These are phyloP conservation scores for Solanum gandarillasii DNA, from an alignment of 257 asterid species.

Conservation along the genomic window DNA sequence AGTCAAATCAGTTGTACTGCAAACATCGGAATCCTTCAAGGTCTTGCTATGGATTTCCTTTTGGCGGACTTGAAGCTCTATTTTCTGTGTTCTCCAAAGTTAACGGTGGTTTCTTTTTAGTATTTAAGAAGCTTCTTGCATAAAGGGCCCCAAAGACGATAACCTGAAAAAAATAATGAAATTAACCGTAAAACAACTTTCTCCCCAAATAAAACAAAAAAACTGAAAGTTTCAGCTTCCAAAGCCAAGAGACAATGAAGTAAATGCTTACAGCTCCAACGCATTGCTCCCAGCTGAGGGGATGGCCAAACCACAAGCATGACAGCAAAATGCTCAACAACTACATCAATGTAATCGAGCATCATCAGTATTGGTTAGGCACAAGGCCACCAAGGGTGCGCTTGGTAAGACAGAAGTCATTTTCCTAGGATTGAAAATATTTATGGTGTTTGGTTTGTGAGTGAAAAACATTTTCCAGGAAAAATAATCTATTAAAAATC, in stretches of 20 bases:
- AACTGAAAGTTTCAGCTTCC: background rate
- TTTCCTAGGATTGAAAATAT: background rate
- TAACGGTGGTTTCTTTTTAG: slow-evolving; percentile 23
- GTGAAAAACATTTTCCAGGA: background rate
- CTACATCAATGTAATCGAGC: slow-evolving; percentile 20
- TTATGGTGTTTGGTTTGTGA: background rate
- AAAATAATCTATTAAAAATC: background rate
- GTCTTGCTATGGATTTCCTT: slow-evolving; percentile 12
- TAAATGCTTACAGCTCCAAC: slow-evolving; percentile 69
- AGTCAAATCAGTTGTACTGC: background rate
- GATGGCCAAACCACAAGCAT: slow-evolving; percentile 88
- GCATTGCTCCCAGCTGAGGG: slow-evolving; percentile 79
- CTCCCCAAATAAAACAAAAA: background rate
- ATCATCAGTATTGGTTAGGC: background rate
- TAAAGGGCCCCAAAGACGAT: slow-evolving; percentile 81
- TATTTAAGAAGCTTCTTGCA: slow-evolving; percentile 53
- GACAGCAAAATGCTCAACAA: slow-evolving; percentile 86
- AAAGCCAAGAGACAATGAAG: background rate
- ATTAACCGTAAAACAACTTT: background rate
- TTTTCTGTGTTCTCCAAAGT: slow-evolving; percentile 31
- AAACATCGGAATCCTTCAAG: background rate
- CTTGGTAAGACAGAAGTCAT: background rate
- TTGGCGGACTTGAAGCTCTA: slow-evolving; percentile 37
- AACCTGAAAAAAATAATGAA: slow-evolving; percentile 36
- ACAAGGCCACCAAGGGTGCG: background rate